Percentiles rank a stretch among this genome's conserved stretches.
Conservation (phyloP, 2,329 filamentous ascomycete genomes). For the Aspergillus awamori region DNA sequence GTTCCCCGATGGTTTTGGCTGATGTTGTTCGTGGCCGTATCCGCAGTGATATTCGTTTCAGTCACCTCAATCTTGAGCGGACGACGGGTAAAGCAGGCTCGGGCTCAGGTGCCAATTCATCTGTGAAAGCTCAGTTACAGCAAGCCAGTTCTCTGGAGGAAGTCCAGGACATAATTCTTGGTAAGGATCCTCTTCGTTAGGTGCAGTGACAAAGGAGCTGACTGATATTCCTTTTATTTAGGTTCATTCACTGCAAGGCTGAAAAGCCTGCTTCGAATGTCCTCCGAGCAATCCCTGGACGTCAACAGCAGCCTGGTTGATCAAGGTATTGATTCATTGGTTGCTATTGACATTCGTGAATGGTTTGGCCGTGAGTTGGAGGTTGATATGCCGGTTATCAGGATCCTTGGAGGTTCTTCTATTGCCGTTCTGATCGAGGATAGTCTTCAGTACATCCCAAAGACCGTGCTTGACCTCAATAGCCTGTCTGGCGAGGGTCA, state of each 20-base stretch:
- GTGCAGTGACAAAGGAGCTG: too few relatives aligned
- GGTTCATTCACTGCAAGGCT: neutral
- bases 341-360: conserved; percentile 2
- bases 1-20: neutral
- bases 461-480: neutral
- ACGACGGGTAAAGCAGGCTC: too few relatives aligned
- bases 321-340: conserved; percentile 10
- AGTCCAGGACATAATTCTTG: neutral
- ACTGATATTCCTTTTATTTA: too few relatives aligned
- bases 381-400: neutral
- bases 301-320: conserved; percentile 10
- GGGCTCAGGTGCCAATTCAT: neutral
- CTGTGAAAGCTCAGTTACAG: neutral
- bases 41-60: too few relatives aligned
- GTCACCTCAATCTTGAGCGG: neutral
- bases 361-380: conserved; percentile 16
- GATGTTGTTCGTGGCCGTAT: too few relatives aligned
- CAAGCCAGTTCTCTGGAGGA: neutral
- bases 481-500: neutral
- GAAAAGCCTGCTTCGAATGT: neutral
- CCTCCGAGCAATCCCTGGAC: neutral
- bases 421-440: neutral
- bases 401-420: neutral
- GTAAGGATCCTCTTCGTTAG: neutral
- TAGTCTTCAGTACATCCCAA: neutral